Evolutionary conservation across 768 basidiomycete species (phyloP), one percentile per base, ranked within the genome.

Genomic region (Mycena vitilis): DNA sequence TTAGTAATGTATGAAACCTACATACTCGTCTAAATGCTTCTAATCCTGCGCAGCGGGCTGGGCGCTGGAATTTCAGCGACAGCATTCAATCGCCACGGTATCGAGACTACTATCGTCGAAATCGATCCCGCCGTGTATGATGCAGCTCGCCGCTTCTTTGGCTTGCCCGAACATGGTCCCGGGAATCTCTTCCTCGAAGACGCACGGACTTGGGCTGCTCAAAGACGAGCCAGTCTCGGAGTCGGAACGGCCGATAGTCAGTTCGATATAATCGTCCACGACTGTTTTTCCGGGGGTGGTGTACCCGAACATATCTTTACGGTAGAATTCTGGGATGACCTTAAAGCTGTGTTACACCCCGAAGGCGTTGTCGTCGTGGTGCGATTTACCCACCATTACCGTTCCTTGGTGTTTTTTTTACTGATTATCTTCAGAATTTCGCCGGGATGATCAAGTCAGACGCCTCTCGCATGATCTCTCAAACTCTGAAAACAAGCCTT

Each of bases 261-360:
- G 22, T 95, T 88, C 75, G 91, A 94, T 71, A 84, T 91, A 69
- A 87, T 95, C 47, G 82, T 97, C 0, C 97, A 98, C 72, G 96
- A 97, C 73, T 94, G 94, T 75, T 98, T 98, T 77, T 95, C 95
- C 11, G 97, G 96, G 11, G 97, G 97, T 4, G 89, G 88, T n/a
- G 90, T 98, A 3, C 95, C 97, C 0, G 82, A 89, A 44, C 91
- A 95, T 74, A 81, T 98, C 59, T 98, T 92, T 79, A 94, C 95
- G 0, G 47, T 86, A 37, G 91, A 96, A 72, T 96, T 96, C 75
- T 97, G 95, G 94, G 71, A 83, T 25, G 89, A 90, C 60, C 75
- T 97, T 59, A 90, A 87, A 73, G 73, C 77, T 2, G 76, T 90
- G 22, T 85, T 97, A 78, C 83, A 86, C 15, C 82, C 87, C 4